These are phyloP conservation scores for Brassica incana DNA, from an alignment of 345 rosid genomes.

Conservation along the genomic window DNA sequence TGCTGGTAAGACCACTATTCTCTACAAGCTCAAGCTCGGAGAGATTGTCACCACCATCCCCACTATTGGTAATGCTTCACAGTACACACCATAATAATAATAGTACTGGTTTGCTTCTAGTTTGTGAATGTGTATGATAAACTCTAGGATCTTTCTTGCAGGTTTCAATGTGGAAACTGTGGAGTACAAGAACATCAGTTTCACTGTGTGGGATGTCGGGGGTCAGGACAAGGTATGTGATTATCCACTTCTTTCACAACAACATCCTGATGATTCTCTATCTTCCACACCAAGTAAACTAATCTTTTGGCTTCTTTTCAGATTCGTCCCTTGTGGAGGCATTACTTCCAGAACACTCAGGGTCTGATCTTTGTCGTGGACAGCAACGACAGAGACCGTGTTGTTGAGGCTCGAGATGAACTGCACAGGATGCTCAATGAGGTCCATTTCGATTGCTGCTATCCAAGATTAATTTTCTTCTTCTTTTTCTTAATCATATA, in stretches of 20 bases:
- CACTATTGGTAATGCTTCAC: constrained; percentile 57
- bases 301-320: constrained; percentile 22
- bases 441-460: constrained; percentile 31
- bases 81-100: background rate
- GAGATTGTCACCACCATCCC: constrained; percentile 85
- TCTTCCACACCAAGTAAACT: background rate
- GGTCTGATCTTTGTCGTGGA: constrained; percentile 88
- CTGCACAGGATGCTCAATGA: constrained; percentile 82
- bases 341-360: constrained; percentile 79
- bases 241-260: too few relatives aligned
- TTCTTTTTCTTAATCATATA: background rate
- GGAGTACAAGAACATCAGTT: constrained; percentile 86
- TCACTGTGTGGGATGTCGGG: constrained; percentile 75
- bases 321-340: constrained; percentile 82
- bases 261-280: background rate
- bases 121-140: background rate
- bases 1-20: constrained; percentile 78
- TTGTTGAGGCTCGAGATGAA: constrained; percentile 64
- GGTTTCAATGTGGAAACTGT: constrained; percentile 92
- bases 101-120: background rate
- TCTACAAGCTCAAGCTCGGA: constrained; percentile 85
- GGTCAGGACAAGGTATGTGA: constrained; percentile 85
- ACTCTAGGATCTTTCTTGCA: constrained; percentile 16
- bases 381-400: constrained; percentile 74
- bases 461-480: background rate